Evolutionary conservation across 192 early-diverging fungal genomes (phyloP).

Genomic region (Glomus cerebriforme): DNA sequence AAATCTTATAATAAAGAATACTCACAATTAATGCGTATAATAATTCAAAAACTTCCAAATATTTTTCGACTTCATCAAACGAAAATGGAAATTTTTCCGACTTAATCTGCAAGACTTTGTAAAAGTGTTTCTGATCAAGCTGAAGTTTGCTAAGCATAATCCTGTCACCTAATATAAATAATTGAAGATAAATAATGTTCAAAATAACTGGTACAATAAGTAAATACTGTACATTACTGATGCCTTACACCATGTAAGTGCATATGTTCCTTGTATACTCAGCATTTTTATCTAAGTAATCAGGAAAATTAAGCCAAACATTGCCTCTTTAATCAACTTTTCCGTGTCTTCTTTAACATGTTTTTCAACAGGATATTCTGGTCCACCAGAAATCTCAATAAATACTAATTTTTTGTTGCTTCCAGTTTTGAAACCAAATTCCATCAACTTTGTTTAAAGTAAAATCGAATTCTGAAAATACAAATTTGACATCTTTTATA

Average conservation of each 20-base stretch:
- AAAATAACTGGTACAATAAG: neutral
- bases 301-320: constrained; percentile 22
- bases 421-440: too few relatives aligned
- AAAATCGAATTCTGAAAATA: too few relatives aligned
- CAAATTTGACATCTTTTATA: too few relatives aligned
- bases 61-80: constrained; percentile 1
- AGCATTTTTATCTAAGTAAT: constrained; percentile 23
- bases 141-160: neutral
- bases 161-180: constrained; percentile 17
- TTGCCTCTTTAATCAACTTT: constrained; percentile 23
- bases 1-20: too few relatives aligned
- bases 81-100: constrained; percentile 18
- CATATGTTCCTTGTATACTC: neutral
- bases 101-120: constrained; percentile 2
- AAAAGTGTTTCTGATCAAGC: neutral
- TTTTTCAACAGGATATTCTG: too few relatives aligned
- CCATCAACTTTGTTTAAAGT: too few relatives aligned
- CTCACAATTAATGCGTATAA: too few relatives aligned
- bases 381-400: too few relatives aligned
- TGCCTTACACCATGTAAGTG: constrained; percentile 12
- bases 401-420: too few relatives aligned
- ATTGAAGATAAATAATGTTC: neutral
- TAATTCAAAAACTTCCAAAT: too few relatives aligned
- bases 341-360: constrained; percentile 13
- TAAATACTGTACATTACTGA: constrained; percentile 27